phyloP scores from a whole-genome alignment of 2,329 filamentous ascomycete species.

The Dactylellina sp. region DNA sequence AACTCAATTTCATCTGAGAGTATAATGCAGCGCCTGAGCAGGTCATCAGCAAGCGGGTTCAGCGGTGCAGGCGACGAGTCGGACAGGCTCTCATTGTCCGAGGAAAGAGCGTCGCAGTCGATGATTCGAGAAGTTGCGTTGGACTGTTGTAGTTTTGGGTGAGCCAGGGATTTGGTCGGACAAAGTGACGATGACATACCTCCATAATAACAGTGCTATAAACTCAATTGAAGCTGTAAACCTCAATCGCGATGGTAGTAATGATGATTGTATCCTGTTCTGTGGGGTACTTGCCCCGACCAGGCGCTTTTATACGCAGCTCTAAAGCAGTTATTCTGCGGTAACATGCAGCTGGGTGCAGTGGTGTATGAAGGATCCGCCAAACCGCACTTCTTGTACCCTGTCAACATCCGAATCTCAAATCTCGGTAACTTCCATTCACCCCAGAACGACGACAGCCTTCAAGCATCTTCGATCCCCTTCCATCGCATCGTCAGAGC shows the following conservation, averaged over 20 bases:
- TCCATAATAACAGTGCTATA: slow-evolving; percentile 16
- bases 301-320: neutral
- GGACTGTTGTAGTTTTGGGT: slow-evolving; percentile 34
- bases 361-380: slow-evolving; percentile 51
- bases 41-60: slow-evolving; percentile 60
- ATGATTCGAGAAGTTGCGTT: slow-evolving; percentile 30
- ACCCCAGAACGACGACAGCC: neutral
- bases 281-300: too few species aligned
- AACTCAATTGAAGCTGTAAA: slow-evolving; percentile 4
- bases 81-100: slow-evolving; percentile 12
- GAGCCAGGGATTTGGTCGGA: neutral
- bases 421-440: neutral
- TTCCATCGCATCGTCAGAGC: slow-evolving; percentile 1
- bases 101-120: slow-evolving; percentile 34
- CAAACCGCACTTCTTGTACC: slow-evolving; percentile 32
- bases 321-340: neutral
- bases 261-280: slow-evolving; percentile 7
- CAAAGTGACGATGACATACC: slow-evolving; percentile 19
- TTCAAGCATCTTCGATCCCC: slow-evolving; percentile 3
- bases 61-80: slow-evolving; percentile 18
- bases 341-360: too few species aligned
- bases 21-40: slow-evolving; percentile 61
- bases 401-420: slow-evolving; percentile 3
- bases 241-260: neutral
- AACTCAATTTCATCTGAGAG: slow-evolving; percentile 59